Evolutionary conservation across 768 basidiomycete species (phyloP).

Genomic region (Leucogyrophana mollusca): DNA sequence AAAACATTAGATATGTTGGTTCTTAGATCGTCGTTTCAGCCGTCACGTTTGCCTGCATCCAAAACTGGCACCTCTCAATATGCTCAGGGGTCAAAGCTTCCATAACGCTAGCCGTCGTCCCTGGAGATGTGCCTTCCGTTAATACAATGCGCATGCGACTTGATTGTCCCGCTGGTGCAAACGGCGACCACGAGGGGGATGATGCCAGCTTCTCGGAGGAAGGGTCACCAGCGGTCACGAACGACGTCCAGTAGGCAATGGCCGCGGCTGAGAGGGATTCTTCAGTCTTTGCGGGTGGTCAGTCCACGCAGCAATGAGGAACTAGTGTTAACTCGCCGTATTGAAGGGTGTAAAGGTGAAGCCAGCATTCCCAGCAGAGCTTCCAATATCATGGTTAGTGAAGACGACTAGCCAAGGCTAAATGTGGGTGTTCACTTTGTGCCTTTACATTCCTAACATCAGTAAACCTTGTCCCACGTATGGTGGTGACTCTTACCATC

Average conservation of each 20-base stretch:
- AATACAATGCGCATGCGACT: conserved; percentile 12
- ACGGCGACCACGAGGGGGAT: conserved; percentile 27
- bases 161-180: conserved; percentile 9
- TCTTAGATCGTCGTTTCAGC: conserved; percentile 31
- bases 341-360: conserved; percentile 38
- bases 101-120: conserved; percentile 26
- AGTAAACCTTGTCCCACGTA: background rate
- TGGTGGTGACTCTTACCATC: conserved; percentile 27
- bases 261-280: conserved; percentile 34
- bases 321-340: conserved; percentile 20
- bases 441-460: background rate
- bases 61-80: conserved; percentile 37
- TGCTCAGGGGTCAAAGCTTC: conserved; percentile 28
- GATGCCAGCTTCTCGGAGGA: conserved; percentile 12
- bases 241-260: conserved; percentile 46
- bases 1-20: too few relatives aligned
- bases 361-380: conserved; percentile 26
- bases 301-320: background rate
- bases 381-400: background rate
- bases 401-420: background rate
- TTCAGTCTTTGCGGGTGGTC: conserved; percentile 31
- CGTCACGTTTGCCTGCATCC: conserved; percentile 38
- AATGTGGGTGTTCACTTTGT: conserved; percentile 9
- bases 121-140: conserved; percentile 22
- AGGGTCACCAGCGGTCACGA: conserved; percentile 23